phyloP scores from a whole-genome alignment of 371 early-diverging fungal species.

The Mucor plumbeus region DNA sequence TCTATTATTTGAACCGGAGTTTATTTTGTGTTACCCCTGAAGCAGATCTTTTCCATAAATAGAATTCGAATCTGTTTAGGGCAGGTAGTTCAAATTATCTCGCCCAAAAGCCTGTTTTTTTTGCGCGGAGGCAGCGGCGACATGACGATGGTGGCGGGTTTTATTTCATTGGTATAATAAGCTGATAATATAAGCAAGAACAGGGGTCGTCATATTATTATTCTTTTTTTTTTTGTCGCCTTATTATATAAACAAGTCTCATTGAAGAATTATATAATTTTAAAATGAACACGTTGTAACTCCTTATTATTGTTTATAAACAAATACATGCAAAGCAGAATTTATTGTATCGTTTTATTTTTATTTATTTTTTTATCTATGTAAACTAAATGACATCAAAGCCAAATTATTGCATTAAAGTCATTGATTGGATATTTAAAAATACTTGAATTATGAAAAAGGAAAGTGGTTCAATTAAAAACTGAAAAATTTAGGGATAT shows the following conservation, averaged over 20 bases:
- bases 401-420: conserved; percentile 3
- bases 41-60: conserved; percentile 23
- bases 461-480: background rate
- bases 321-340: background rate
- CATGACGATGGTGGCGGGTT: background rate
- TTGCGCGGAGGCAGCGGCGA: conserved; percentile 1
- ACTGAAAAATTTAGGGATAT: too few species aligned
- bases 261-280: background rate
- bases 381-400: background rate
- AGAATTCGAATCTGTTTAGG: background rate
- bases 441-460: background rate
- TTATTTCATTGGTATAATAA: background rate
- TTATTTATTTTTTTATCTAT: background rate
- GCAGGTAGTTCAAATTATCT: background rate
- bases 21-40: background rate
- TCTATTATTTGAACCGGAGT: background rate
- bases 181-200: background rate
- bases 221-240: background rate
- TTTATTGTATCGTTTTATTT: background rate
- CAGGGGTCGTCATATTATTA: background rate
- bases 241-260: too few species aligned
- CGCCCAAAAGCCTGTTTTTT: background rate
- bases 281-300: background rate
- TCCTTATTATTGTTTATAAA: background rate
- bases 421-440: conserved; percentile 6